Evolutionary conservation across 768 basidiomycete genomes (phyloP), one percentile per base, ranked within the genome.

Genomic region (Hydnomerulius pinastri): DNA sequence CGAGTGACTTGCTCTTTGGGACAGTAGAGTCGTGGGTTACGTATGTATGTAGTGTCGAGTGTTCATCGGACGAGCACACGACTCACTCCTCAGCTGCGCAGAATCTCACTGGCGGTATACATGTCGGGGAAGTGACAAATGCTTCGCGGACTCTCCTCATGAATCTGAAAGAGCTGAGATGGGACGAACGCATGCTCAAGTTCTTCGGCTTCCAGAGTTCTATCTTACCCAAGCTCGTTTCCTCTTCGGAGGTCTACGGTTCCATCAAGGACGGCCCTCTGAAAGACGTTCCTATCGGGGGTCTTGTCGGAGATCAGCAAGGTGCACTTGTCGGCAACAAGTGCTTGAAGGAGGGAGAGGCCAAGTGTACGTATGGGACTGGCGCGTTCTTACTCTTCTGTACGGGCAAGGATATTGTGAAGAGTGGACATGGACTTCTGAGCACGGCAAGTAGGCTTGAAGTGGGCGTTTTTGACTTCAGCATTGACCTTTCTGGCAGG

Each of bases 291-390:
- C 87, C 87, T 8, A 91, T 99, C 46, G 94, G 86, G 30, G 96
- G 96, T 18, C 82, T 98, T 40, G 85, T 96, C 7, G 97, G 97
- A n/a, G 97, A 99, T 66, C 97, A 99, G 72, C 97, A 99, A 68
- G 97, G 90, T 5, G 96, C 96, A 20, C 74, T 99, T 20, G 83
- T 98, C 43, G 97, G 96, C 0, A 98, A 99, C 75, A 98, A 97
- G 69, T 98, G 97, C 64, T 69, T 99, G 46, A 75, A 64, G n/a
- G 77, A 81, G 56, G 96, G 96, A 15, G 90, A 98, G 67, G 96
- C 95, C 2, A 99, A 99, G 72, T 97, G 94, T 71, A 99, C 97
- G 4, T 99, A 96, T 60, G 96, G 96, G 21, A 98, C 96, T 2
- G 96, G 97, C 25, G 93, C 93, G 30, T 99, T 99, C 77, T 75